Evolutionary conservation across 306 rosid genomes (phyloP).

Genomic region (Hippophae tibetana): DNA sequence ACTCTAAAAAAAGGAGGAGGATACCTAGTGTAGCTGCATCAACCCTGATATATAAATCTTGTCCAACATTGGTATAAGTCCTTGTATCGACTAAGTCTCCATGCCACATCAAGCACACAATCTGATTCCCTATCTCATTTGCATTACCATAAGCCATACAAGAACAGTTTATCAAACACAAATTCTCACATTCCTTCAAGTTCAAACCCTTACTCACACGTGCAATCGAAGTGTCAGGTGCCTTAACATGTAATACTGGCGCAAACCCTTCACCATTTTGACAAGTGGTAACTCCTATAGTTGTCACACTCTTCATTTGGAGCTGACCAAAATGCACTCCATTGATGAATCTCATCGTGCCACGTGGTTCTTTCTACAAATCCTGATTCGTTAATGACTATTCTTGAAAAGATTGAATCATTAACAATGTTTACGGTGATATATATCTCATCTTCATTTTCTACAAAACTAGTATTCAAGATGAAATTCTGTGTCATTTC

Average conservation of each 20-base stretch:
- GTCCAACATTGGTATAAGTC: constrained; percentile 23
- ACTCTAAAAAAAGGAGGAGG: too few species aligned
- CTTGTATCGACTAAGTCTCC: constrained; percentile 41
- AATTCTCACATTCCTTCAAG: constrained; percentile 21
- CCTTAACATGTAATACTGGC: constrained; percentile 23
- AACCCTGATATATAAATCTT: constrained; percentile 41
- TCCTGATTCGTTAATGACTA: constrained; percentile 17
- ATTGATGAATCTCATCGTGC: constrained; percentile 12
- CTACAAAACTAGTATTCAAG: constrained; percentile 1
- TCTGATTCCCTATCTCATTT: constrained; percentile 25
- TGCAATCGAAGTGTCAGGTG: constrained; percentile 37
- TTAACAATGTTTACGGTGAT: not conserved
- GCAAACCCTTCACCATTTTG: constrained; percentile 49
- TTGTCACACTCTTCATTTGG: constrained; percentile 29
- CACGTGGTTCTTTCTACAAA: constrained; percentile 5
- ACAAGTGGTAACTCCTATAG: constrained; percentile 29
- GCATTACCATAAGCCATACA: constrained; percentile 37
- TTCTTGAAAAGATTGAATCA: not conserved
- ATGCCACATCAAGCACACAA: constrained; percentile 47
- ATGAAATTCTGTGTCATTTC: not conserved
- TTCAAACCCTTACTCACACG: constrained; percentile 16
- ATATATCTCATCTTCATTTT: constrained; percentile 2
- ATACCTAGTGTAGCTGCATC: constrained; percentile 20
- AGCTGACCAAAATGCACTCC: constrained; percentile 28
- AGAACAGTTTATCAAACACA: constrained; percentile 39